Evolutionary conservation across 345 rosid genomes (phyloP).

Genomic region (Triadica sebifera): DNA sequence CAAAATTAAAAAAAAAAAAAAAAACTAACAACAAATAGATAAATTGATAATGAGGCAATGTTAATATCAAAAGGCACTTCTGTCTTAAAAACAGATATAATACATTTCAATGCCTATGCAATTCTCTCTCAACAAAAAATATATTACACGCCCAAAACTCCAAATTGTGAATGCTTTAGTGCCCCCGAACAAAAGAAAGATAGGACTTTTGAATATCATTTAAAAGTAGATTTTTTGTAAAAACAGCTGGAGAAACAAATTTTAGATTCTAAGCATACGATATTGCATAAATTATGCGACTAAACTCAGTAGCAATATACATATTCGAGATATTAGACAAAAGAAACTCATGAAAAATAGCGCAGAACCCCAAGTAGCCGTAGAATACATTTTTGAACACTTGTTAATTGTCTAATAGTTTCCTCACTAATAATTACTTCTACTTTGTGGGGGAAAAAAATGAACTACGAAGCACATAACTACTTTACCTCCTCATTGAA

Average conservation of each 20-base stretch:
- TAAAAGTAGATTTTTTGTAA: too few relatives aligned
- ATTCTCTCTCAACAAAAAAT: neutral
- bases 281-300: neutral
- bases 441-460: neutral
- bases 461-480: neutral
- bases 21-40: too few relatives aligned
- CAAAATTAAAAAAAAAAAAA: neutral
- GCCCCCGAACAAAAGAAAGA: neutral
- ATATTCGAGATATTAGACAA: neutral
- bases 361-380: neutral
- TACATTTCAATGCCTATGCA: neutral
- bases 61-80: neutral
- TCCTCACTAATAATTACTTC: neutral
- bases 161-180: neutral
- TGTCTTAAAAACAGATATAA: neutral
- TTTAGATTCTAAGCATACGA: neutral
- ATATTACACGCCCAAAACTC: neutral
- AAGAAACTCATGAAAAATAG: neutral
- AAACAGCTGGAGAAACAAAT: neutral
- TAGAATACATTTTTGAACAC: neutral
- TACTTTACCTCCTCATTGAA: conserved; percentile 72
- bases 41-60: conserved; percentile 3
- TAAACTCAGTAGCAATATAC: too few relatives aligned
- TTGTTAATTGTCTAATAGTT: neutral
- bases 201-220: too few relatives aligned